These are phyloP conservation scores for Guillardia theta DNA, from an alignment of 78 protist species.

Conservation along the genomic window DNA sequence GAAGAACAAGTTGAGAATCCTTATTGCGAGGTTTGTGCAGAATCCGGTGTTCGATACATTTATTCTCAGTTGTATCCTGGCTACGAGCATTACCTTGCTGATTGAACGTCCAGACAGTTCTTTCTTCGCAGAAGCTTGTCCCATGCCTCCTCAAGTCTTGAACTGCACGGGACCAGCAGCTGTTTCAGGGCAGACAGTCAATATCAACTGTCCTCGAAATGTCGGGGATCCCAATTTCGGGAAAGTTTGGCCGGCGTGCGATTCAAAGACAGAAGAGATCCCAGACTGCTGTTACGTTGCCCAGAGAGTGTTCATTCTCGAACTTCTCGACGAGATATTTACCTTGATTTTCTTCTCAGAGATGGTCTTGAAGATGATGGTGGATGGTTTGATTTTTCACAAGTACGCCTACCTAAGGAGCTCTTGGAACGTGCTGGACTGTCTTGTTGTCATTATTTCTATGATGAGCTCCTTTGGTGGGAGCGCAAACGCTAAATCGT, in stretches of 20 bases:
- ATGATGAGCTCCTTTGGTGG: background rate
- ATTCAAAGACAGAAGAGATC: background rate
- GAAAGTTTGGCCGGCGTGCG: background rate
- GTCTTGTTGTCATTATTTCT: background rate
- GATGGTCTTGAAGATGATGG: background rate
- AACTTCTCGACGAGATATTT: background rate
- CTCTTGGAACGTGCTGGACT: conserved; percentile 41
- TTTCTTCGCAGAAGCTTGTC: background rate
- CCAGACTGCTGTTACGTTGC: background rate
- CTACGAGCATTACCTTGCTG: background rate
- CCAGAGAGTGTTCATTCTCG: background rate
- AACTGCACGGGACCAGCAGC: background rate
- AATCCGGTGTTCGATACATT: background rate
- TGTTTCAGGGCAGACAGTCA: background rate
- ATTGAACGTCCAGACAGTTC: background rate
- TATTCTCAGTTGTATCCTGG: background rate
- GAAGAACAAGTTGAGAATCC: background rate
- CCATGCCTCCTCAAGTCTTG: background rate
- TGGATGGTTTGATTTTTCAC: background rate
- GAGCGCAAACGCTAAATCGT: background rate
- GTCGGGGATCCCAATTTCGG: background rate
- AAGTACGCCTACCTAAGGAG: background rate
- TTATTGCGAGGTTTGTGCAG: background rate
- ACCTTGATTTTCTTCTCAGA: background rate
- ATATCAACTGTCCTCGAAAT: background rate